These are phyloP conservation scores for Tylopilus felleus DNA, from an alignment of 768 basidiomycete species.

Conservation along the genomic window DNA sequence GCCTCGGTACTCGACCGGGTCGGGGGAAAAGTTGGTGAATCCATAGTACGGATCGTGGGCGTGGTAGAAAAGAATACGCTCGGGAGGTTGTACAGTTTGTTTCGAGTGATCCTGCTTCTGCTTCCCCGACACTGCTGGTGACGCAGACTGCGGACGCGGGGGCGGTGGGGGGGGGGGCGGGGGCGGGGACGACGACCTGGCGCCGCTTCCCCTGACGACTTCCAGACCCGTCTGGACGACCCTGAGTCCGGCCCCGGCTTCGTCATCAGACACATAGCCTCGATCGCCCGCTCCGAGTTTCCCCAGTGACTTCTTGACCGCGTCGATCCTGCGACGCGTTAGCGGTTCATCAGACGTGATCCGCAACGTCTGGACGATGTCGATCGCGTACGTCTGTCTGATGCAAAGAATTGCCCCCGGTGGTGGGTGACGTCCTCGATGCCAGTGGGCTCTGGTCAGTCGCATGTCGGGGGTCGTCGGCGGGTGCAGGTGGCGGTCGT, in stretches of 20 bases:
- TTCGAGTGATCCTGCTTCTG: constrained; percentile 8
- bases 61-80: constrained; percentile 33
- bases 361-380: constrained; percentile 31
- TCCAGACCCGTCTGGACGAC: constrained; percentile 26
- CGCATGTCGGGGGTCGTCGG: not conserved
- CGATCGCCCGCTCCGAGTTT: constrained; percentile 24
- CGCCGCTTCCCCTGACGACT: constrained; percentile 16
- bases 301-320: constrained; percentile 29
- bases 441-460: constrained; percentile 14
- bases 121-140: constrained; percentile 11
- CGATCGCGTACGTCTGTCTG: constrained; percentile 26
- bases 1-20: constrained; percentile 38
- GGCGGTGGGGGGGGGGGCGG: constrained; percentile 15
- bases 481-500: constrained; percentile 8
- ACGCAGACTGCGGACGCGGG: constrained; percentile 23
- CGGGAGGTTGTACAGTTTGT: constrained; percentile 8
- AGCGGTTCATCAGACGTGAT: constrained; percentile 28
- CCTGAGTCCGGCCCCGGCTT: constrained; percentile 21
- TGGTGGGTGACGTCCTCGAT: not conserved
- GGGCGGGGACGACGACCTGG: constrained; percentile 13
- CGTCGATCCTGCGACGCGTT: constrained; percentile 25
- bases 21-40: constrained; percentile 44
- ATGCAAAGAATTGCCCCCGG: not conserved
- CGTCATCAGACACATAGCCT: constrained; percentile 30
- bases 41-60: constrained; percentile 35